Percentiles rank a stretch among this genome's conserved stretches.
phyloP scores from a whole-genome alignment of 306 rosid species.

The Fragaria vesca region DNA sequence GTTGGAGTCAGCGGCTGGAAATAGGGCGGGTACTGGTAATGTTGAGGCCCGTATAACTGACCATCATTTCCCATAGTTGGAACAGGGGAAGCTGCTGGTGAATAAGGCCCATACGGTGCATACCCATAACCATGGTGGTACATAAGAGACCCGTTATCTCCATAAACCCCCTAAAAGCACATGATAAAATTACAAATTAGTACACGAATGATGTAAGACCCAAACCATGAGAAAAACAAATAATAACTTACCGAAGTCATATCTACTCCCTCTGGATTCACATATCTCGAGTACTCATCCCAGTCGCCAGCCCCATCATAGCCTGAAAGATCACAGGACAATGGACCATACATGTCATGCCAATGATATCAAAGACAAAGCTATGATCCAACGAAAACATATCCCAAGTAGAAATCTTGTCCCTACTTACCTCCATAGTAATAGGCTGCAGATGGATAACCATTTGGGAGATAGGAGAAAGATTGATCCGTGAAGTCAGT shows the following conservation, averaged over 20 bases:
- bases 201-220: not conserved
- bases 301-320: conserved; percentile 73
- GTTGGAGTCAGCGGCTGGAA: conserved; percentile 84
- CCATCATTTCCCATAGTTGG: conserved; percentile 97
- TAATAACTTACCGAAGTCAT: conserved; percentile 62
- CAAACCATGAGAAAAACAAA: not conserved
- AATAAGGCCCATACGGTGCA: conserved; percentile 79
- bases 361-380: not conserved
- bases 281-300: conserved; percentile 78
- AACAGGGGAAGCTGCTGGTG: conserved; percentile 91
- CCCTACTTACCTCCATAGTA: conserved; percentile 66
- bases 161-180: conserved; percentile 67
- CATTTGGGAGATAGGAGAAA: conserved; percentile 72
- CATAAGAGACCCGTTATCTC: conserved; percentile 82
- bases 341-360: not conserved
- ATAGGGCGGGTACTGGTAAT: conserved; percentile 92
- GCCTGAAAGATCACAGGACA: conserved; percentile 33
- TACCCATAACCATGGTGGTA: conserved; percentile 91
- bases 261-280: conserved; percentile 80
- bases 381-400: not conserved
- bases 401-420: not conserved
- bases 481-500: conserved; percentile 71
- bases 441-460: conserved; percentile 68
- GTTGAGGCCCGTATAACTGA: conserved; percentile 91
- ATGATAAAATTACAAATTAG: not conserved